Evolutionary conservation across 2,329 filamentous ascomycete species (phyloP).

Genomic region (Stromatinia cepivora): DNA sequence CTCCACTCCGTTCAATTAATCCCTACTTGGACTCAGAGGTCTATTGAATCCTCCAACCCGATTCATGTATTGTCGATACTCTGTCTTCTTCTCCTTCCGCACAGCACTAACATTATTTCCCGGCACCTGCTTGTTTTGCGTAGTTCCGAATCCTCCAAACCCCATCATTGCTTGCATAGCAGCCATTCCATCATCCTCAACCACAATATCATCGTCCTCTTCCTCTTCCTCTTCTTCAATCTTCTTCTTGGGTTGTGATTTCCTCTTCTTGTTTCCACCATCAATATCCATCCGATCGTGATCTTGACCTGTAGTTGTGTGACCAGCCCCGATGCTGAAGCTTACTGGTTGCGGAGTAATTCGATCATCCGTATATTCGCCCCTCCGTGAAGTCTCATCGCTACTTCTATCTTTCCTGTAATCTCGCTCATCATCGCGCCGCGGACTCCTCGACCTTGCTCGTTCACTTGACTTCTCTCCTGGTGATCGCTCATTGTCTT

Average conservation of each 20-base stretch:
- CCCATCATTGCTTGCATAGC: conserved; percentile 88
- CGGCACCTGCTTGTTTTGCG: conserved; percentile 83
- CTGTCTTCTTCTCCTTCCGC: conserved; percentile 87
- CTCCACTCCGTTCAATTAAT: conserved; percentile 23
- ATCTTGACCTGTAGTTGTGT: conserved; percentile 30
- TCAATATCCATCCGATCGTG: conserved; percentile 41
- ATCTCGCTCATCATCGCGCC: conserved; percentile 26
- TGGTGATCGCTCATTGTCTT: conserved; percentile 32
- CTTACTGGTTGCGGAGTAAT: conserved; percentile 38
- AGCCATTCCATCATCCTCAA: conserved; percentile 66
- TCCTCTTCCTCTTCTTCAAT: conserved; percentile 23
- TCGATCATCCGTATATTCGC: conserved; percentile 16
- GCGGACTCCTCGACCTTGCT: conserved; percentile 28
- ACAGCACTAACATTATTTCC: conserved; percentile 85
- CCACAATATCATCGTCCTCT: conserved; percentile 54
- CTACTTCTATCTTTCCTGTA: conserved; percentile 25
- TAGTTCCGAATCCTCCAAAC: conserved; percentile 80
- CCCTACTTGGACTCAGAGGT: conserved; percentile 61
- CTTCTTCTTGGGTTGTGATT: conserved; percentile 35
- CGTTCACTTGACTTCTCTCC: conserved; percentile 30
- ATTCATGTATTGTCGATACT: conserved; percentile 98
- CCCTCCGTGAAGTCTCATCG: conserved; percentile 21
- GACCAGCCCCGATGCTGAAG: conserved; percentile 36
- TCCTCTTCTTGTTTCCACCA: conserved; percentile 36
- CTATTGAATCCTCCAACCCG: conserved; percentile 79